These are phyloP conservation scores for Trichoderma harzianum DNA, from an alignment of 2,329 filamentous ascomycete genomes.

Conservation along the genomic window DNA sequence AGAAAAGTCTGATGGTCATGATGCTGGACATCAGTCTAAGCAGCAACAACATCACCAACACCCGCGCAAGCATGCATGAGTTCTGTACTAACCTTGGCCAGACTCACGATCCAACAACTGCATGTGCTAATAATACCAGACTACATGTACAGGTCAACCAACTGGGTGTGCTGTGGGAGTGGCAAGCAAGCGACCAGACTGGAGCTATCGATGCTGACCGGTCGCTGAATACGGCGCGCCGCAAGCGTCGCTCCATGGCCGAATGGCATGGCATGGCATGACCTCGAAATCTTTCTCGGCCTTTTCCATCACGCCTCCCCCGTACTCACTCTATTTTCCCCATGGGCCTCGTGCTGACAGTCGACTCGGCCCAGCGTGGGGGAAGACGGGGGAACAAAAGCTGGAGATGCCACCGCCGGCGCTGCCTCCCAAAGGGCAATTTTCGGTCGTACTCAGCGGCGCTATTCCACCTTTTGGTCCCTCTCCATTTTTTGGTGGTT, in stretches of 20 bases:
- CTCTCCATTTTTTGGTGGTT: not conserved
- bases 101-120: not conserved
- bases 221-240: not conserved
- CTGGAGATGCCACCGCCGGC: conserved; percentile 18
- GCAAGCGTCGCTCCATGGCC: not conserved
- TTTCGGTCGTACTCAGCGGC: conserved; percentile 35
- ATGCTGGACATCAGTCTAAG: not conserved
- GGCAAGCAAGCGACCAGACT: not conserved
- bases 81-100: not conserved
- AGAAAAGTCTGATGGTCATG: not conserved
- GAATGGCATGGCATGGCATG: not conserved
- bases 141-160: not conserved
- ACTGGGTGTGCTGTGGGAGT: not conserved
- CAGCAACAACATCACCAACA: not conserved
- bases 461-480: conserved; percentile 24
- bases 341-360: conserved; percentile 11
- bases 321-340: conserved; percentile 14
- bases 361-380: not conserved
- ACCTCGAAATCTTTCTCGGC: not conserved
- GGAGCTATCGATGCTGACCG: not conserved
- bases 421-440: conserved; percentile 29
- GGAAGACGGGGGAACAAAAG: conserved; percentile 11
- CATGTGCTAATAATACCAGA: not conserved
- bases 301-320: not conserved
- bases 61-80: not conserved